These are phyloP conservation scores for Euphorbia corollata DNA, from an alignment of 441 rosid genomes.

Conservation along the genomic window DNA sequence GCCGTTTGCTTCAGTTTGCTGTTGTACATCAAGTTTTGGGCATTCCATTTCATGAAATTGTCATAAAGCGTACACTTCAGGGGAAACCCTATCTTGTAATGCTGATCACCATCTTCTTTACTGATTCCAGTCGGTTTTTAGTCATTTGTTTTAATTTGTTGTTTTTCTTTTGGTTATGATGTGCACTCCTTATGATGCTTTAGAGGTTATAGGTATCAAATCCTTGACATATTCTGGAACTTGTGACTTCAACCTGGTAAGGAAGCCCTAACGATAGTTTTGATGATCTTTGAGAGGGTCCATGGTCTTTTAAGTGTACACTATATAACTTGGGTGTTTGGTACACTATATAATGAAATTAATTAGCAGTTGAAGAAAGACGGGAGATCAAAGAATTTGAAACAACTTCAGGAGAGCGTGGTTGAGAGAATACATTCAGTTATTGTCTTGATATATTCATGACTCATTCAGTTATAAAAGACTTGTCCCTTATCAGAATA, in stretches of 20 bases:
- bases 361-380: not conserved
- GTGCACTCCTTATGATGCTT: not conserved
- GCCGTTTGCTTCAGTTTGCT: conserved; percentile 53
- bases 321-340: not conserved
- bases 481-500: not conserved
- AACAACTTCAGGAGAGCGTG: not conserved
- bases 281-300: not conserved
- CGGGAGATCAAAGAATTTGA: not conserved
- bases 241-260: not conserved
- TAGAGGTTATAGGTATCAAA: not conserved
- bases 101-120: not conserved
- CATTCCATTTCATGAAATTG: conserved; percentile 34
- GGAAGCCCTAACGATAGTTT: too few species aligned
- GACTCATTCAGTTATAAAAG: too few species aligned
- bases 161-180: not conserved
- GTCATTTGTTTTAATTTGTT: not conserved
- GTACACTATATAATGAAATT: not conserved
- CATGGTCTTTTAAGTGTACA: not conserved
- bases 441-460: not conserved
- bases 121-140: too few species aligned
- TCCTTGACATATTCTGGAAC: too few species aligned
- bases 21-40: conserved; percentile 40
- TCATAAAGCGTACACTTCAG: conserved; percentile 45
- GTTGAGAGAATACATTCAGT: not conserved
- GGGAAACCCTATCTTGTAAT: conserved; percentile 64